Conservation (phyloP, 1,139 yeast species). For the Pichia sorboxylosa region DNA sequence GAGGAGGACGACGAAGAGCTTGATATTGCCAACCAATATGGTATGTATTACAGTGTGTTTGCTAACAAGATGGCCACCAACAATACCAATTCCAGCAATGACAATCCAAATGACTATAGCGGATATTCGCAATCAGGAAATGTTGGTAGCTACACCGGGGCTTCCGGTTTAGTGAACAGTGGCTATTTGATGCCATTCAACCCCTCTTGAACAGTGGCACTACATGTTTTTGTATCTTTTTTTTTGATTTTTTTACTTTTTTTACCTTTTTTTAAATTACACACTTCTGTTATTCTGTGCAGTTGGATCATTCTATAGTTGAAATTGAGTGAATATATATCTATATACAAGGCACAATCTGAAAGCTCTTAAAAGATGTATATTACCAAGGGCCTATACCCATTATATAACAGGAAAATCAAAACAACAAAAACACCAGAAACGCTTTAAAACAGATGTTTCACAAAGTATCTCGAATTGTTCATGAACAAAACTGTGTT, state of each 20-base stretch:
- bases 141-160: neutral
- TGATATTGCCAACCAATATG: constrained; percentile 22
- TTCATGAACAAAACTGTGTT: constrained; percentile 61
- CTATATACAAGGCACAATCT: too few relatives aligned
- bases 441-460: constrained; percentile 32
- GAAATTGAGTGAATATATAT: too few relatives aligned
- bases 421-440: too few relatives aligned
- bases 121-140: neutral
- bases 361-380: too few relatives aligned
- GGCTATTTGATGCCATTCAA: constrained; percentile 26
- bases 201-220: constrained; percentile 21
- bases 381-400: too few relatives aligned
- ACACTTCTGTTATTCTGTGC: too few relatives aligned
- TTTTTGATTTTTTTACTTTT: too few relatives aligned
- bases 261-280: too few relatives aligned
- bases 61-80: constrained; percentile 12
- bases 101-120: neutral
- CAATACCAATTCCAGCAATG: constrained; percentile 1
- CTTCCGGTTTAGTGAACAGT: constrained; percentile 10
- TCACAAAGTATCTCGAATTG: constrained; percentile 61
- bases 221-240: neutral
- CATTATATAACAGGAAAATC: too few relatives aligned
- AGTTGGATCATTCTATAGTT: too few relatives aligned
- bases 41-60: constrained; percentile 22
- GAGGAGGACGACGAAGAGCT: constrained; percentile 22